These are phyloP conservation scores for Russula abietina DNA, from an alignment of 768 basidiomycete species.

Conservation along the genomic window DNA sequence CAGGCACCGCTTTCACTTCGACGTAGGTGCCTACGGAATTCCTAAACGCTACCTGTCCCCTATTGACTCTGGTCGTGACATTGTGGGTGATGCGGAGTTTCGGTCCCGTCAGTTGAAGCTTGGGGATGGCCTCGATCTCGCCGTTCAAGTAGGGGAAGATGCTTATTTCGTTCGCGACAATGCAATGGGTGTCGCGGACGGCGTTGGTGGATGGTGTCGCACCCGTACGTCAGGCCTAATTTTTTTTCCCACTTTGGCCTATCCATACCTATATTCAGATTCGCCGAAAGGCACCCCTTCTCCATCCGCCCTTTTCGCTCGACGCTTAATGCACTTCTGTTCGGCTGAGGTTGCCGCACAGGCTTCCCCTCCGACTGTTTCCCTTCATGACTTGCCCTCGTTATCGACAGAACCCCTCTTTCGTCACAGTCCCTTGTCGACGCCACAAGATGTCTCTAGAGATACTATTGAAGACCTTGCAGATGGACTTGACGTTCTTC, in stretches of 20 bases:
- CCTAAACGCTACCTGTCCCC: constrained; percentile 44
- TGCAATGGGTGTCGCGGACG: constrained; percentile 92
- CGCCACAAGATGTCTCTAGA: constrained; percentile 41
- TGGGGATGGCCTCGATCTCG: constrained; percentile 38
- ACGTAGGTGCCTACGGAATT: constrained; percentile 81
- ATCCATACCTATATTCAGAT: not conserved
- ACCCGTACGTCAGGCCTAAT: constrained; percentile 30
- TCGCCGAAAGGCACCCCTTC: constrained; percentile 28
- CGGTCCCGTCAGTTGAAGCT: constrained; percentile 24
- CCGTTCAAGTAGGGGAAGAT: constrained; percentile 87
- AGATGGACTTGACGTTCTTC: constrained; percentile 64
- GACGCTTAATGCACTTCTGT: constrained; percentile 82
- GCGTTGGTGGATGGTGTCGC: constrained; percentile 85
- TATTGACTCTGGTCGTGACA: constrained; percentile 27
- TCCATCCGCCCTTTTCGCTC: constrained; percentile 57
- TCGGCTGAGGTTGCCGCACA: constrained; percentile 49
- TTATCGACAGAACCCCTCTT: not conserved
- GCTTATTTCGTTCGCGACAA: constrained; percentile 79
- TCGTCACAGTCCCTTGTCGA: constrained; percentile 6
- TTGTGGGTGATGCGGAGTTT: constrained; percentile 16
- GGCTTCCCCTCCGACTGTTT: constrained; percentile 22
- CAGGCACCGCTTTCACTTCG: constrained; percentile 45
- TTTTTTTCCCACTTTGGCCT: not conserved
- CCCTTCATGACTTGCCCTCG: constrained; percentile 13
- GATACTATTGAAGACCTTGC: constrained; percentile 53